Conservation (phyloP, 2,329 filamentous ascomycete genomes). For the Calycina marina region DNA sequence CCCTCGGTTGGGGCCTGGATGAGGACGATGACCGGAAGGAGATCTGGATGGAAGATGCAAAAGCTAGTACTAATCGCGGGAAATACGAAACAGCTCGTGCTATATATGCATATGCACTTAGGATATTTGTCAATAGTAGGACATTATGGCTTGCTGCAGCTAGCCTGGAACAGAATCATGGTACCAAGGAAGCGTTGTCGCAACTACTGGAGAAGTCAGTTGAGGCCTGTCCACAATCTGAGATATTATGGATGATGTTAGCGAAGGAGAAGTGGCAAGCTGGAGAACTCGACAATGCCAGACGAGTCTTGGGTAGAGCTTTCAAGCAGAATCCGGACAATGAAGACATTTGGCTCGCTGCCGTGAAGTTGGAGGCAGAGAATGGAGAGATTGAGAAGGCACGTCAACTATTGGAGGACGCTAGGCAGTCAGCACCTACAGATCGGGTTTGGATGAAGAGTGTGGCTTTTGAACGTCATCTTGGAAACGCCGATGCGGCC, state of each 20-base stretch:
- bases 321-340: constrained; percentile 95
- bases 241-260: constrained; percentile 90
- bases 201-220: constrained; percentile 83
- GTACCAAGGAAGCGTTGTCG: constrained; percentile 68
- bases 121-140: constrained; percentile 77
- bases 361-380: constrained; percentile 91
- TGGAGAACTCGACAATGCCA: constrained; percentile 74
- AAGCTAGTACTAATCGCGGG: constrained; percentile 63
- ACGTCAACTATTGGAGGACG: constrained; percentile 64
- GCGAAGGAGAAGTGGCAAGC: constrained; percentile 89
- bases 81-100: constrained; percentile 83
- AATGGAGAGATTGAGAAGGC: constrained; percentile 72
- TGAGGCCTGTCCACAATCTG: constrained; percentile 80
- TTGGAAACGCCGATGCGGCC: constrained; percentile 64
- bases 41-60: constrained; percentile 90
- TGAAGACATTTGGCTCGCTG: constrained; percentile 94
- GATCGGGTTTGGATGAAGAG: constrained; percentile 97
- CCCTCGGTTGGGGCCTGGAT: constrained; percentile 81
- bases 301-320: constrained; percentile 70
- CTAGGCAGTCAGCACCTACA: constrained; percentile 78
- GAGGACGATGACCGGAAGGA: constrained; percentile 95
- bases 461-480: constrained; percentile 80
- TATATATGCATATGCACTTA: constrained; percentile 82
- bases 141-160: constrained; percentile 83
- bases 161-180: constrained; percentile 82